These are phyloP conservation scores for Liriodendron chinense DNA, from an alignment of 164 flowering plant genomes.

Conservation along the genomic window DNA sequence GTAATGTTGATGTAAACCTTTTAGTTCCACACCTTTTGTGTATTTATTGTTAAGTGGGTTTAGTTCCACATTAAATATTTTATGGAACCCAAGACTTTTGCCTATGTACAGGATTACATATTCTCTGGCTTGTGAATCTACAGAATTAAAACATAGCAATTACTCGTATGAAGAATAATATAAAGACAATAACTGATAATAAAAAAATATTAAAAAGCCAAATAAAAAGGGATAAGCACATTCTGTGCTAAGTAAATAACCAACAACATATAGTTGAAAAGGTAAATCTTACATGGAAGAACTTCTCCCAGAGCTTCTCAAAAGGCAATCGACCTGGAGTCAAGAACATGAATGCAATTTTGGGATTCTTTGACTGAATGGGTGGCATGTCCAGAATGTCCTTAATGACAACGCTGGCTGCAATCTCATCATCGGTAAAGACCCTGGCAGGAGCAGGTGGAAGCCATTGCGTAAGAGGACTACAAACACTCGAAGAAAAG, in stretches of 20 bases:
- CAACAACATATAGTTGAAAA: background rate
- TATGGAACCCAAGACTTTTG: too few relatives aligned
- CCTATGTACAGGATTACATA: too few relatives aligned
- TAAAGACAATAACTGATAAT: too few relatives aligned
- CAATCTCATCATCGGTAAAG: conserved; percentile 77
- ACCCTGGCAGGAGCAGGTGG: conserved; percentile 78
- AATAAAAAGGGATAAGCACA: background rate
- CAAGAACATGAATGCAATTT: conserved; percentile 93
- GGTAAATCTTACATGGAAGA: conserved; percentile 61
- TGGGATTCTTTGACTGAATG: conserved; percentile 42
- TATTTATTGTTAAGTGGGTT: too few relatives aligned
- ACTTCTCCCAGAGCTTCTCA: conserved; percentile 89
- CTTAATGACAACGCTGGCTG: conserved; percentile 63
- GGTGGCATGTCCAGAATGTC: conserved; percentile 64
- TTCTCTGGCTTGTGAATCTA: too few relatives aligned
- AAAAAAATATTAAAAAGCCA: background rate
- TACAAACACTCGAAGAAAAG: conserved; percentile 68
- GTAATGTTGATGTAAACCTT: too few relatives aligned
- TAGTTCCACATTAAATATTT: too few relatives aligned
- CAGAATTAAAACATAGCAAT: too few relatives aligned
- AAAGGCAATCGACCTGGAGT: conserved; percentile 80
- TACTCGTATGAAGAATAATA: too few relatives aligned
- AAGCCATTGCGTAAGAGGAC: conserved; percentile 57
- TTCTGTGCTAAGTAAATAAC: background rate
- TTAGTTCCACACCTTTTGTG: too few relatives aligned